phyloP scores from a whole-genome alignment of 257 asterid genomes.

The Plectranthus barbatus region DNA sequence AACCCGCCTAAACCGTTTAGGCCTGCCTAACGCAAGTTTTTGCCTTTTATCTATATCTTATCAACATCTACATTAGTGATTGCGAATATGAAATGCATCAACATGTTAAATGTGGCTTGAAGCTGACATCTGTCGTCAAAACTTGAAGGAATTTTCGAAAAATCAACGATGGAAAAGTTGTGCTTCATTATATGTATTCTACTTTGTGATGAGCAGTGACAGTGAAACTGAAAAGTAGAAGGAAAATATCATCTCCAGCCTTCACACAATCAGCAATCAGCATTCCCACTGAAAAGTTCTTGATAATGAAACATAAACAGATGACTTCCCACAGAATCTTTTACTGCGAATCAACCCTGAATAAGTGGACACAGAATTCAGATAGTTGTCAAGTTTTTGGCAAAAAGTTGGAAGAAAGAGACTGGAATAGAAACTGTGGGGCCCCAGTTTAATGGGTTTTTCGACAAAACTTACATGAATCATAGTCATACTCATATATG shows the following conservation, averaged over 20 bases:
- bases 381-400: neutral
- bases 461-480: neutral
- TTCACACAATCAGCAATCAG: neutral
- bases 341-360: slow-evolving; percentile 9
- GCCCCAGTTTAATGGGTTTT: neutral
- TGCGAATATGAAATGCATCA: too few relatives aligned
- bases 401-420: slow-evolving; percentile 14
- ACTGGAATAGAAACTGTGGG: neutral
- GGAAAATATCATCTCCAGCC: too few relatives aligned
- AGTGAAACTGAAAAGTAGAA: neutral
- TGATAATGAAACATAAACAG: slow-evolving; percentile 12
- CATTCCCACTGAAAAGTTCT: slow-evolving; percentile 10
- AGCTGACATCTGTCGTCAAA: too few relatives aligned
- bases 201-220: neutral
- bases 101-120: too few relatives aligned
- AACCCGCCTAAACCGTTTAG: too few relatives aligned
- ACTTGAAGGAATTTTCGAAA: too few relatives aligned
- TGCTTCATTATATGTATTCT: neutral
- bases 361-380: slow-evolving; percentile 16
- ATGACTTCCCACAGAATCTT: neutral
- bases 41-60: too few relatives aligned
- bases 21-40: too few relatives aligned
- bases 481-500: neutral
- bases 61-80: too few relatives aligned
- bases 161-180: too few relatives aligned